phyloP scores from a whole-genome alignment of 108 stramenopile species.

The Nitzschia putrida region DNA sequence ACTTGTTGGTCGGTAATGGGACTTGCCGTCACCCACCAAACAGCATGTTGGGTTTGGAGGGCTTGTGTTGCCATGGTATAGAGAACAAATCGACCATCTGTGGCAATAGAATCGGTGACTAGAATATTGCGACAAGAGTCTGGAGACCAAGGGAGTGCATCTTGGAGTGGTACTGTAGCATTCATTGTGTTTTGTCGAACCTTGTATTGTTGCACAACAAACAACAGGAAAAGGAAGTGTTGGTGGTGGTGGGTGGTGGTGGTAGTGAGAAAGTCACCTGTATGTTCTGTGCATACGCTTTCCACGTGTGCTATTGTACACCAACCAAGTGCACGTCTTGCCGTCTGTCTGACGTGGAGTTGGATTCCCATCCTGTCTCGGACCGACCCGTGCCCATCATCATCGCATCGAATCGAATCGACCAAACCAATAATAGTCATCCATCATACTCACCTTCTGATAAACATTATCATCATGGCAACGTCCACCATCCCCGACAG shows the following conservation, averaged over 20 bases:
- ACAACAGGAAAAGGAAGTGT: too few relatives aligned
- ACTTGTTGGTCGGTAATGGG: conserved; percentile 30
- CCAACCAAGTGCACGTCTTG: too few relatives aligned
- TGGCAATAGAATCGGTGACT: conserved; percentile 49
- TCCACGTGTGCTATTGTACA: too few relatives aligned
- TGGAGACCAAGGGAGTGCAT: conserved; percentile 40
- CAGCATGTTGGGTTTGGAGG: background rate
- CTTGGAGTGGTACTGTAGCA: conserved; percentile 37
- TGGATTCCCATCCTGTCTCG: too few relatives aligned
- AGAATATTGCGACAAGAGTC: conserved; percentile 31
- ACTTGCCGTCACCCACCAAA: conserved; percentile 46
- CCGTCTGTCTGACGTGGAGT: too few relatives aligned
- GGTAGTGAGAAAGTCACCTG: too few relatives aligned
- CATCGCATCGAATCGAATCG: too few relatives aligned
- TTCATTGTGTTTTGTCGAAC: conserved; percentile 17
- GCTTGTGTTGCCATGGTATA: conserved; percentile 33
- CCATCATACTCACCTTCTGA: too few relatives aligned
- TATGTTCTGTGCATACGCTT: too few relatives aligned
- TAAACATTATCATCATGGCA: background rate
- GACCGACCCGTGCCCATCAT: too few relatives aligned
- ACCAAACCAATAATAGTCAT: too few relatives aligned
- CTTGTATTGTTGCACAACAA: background rate
- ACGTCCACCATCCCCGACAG: conserved; percentile 2
- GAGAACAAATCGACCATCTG: conserved; percentile 50
- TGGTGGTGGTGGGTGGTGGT: too few relatives aligned